phyloP scores from a whole-genome alignment of 2,329 filamentous ascomycete species.

The Aspergillus neoniger region DNA sequence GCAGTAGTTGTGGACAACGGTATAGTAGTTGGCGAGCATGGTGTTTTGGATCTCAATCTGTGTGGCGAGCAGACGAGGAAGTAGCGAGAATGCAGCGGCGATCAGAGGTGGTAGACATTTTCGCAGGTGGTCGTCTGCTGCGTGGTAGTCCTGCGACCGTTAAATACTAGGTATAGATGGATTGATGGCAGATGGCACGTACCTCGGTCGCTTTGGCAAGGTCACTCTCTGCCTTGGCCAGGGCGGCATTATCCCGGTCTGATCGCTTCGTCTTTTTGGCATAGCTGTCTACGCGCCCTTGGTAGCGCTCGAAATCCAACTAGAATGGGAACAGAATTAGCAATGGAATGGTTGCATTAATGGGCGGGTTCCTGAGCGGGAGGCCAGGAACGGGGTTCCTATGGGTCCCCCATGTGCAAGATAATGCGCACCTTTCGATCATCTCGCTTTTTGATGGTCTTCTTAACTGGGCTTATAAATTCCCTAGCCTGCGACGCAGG shows the following conservation, averaged over 20 bases:
- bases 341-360: background rate
- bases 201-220: conserved; percentile 66
- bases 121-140: conserved; percentile 73
- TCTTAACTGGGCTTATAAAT: conserved; percentile 70
- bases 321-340: conserved; percentile 28
- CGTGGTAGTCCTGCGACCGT: conserved; percentile 64
- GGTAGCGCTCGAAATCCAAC: conserved; percentile 77
- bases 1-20: conserved; percentile 72
- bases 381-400: background rate
- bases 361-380: background rate
- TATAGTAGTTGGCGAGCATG: conserved; percentile 76
- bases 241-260: conserved; percentile 70
- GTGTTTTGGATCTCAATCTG: conserved; percentile 78
- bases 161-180: conserved; percentile 6
- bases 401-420: background rate
- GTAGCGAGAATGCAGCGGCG: conserved; percentile 68
- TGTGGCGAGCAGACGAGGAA: conserved; percentile 68
- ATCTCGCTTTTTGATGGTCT: conserved; percentile 81
- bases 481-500: conserved; percentile 71
- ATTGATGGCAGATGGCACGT: conserved; percentile 23
- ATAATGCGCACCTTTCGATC: conserved; percentile 63
- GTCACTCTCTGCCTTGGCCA: conserved; percentile 72
- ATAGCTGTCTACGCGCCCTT: conserved; percentile 68
- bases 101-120: conserved; percentile 71
- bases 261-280: conserved; percentile 70